Conservation (phyloP, 148 eudicot genomes). For the Bassia scoparia region DNA sequence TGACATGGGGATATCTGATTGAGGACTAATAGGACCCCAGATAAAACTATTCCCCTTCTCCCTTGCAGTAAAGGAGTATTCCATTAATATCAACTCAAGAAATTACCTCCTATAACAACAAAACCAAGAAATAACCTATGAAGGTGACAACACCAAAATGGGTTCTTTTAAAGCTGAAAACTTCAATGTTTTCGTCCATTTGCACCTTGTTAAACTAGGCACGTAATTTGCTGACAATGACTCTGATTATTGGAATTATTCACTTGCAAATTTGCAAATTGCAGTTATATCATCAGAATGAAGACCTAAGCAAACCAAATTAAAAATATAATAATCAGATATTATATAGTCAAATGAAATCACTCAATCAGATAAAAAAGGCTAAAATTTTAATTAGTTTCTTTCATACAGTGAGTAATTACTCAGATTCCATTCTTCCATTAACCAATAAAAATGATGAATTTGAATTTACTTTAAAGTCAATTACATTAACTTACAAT, state of each 20-base stretch:
- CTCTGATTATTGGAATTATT: neutral
- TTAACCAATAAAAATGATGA: neutral
- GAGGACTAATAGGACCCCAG: conserved; percentile 32
- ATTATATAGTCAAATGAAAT: neutral
- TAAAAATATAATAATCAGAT: neutral
- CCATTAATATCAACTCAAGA: conserved; percentile 33
- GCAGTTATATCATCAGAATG: conserved; percentile 2
- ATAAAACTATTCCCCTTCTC: conserved; percentile 28
- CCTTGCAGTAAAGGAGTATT: conserved; percentile 35
- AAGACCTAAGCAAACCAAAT: conserved; percentile 4
- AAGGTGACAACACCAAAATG: neutral
- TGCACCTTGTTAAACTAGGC: conserved; percentile 3
- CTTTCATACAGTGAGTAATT: conserved; percentile 16
- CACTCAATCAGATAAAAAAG: neutral
- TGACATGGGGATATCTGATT: conserved; percentile 28
- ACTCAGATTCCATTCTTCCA: neutral
- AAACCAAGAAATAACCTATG: neutral
- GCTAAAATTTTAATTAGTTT: neutral
- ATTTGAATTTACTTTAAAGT: conserved; percentile 2
- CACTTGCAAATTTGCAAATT: neutral
- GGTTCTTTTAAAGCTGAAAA: conserved; percentile 9
- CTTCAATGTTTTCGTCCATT: conserved; percentile 19
- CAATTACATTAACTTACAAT: conserved; percentile 6
- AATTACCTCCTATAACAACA: neutral
- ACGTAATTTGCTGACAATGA: conserved; percentile 2